Base-by-base conservation (phyloP, 495 filamentous ascomycete species). In the Paragyromitra xinjiangensis region DNA sequence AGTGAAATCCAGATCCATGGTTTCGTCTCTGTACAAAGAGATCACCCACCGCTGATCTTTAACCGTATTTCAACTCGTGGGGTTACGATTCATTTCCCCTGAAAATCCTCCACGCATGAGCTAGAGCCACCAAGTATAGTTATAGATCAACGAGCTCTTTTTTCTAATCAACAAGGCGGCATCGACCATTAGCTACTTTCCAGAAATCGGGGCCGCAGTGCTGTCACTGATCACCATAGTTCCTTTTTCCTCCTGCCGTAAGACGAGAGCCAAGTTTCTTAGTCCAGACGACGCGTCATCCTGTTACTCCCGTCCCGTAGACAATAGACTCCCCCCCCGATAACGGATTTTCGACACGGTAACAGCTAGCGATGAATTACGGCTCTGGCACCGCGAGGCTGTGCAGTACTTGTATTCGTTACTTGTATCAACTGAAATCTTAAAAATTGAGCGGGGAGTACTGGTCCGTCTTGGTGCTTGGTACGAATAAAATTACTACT, bases 221-320 rank as follows among this genome's bases (percentile, higher is more conserved):
- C 7, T 63, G 39, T 42, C 37, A n/a, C 59, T 63, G 39, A 63
- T 63, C 56, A n/a, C 56, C 6, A 6, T 61, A 58, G 55, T 61
- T 61, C 11, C 22, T 19, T 70, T 48, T 50, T 63, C 39, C 39
- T 42, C 59, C 22, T 37, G 55, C 11, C 37, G 34, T 59, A 9
- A 39, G 14, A n/a, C 16, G 12, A 22, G 40, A 48, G 68, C 39
- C 55, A 58, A 71, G 59, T 42, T 11, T 11, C 34, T 44, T 44
- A 50, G 40, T 44, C 51, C 14, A 50, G 68, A 50, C 55, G 68
- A 71, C 68, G 68, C 68, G 68, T 71, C 68, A 71, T 19, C 68
- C 56, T 3, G 66, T 42, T 6, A 12, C 9, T 24, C 9, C 50
- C 26, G 58, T 61, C 26, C 40, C 16, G 42, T 19, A 50, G 62